Evolutionary conservation across 2,329 filamentous ascomycete genomes (phyloP).

Genomic region (Venturiaceae sp.): DNA sequence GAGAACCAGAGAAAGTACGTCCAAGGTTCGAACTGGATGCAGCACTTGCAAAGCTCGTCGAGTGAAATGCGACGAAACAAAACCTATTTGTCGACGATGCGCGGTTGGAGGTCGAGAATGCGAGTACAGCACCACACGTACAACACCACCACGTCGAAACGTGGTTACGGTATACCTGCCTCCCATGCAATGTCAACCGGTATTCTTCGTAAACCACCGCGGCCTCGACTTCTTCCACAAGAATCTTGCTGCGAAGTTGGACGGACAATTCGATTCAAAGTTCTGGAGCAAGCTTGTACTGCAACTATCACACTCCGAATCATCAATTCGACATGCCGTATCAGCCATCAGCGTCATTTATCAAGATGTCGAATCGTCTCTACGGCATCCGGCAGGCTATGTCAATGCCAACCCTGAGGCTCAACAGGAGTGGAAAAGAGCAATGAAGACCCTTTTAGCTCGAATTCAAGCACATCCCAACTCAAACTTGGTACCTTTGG

Average conservation of each 20-base stretch:
- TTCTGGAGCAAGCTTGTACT: slow-evolving; percentile 3
- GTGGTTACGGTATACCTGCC: slow-evolving; percentile 2
- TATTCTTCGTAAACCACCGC: background rate
- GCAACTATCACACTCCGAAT: background rate
- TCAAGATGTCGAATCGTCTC: background rate
- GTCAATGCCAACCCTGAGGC: background rate
- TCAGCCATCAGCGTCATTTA: background rate
- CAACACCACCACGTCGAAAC: background rate
- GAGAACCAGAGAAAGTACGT: slow-evolving; percentile 1
- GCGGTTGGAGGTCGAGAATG: slow-evolving; percentile 1
- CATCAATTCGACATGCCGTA: background rate
- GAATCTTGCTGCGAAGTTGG: background rate
- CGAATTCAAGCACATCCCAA: background rate
- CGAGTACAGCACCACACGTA: background rate
- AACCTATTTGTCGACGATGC: slow-evolving; percentile 5
- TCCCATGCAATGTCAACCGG: background rate
- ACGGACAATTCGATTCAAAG: background rate
- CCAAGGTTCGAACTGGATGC: slow-evolving; percentile 4
- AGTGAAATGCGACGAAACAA: slow-evolving; percentile 9
- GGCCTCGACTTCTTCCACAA: background rate
- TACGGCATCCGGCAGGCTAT: too few species aligned
- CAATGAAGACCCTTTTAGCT: background rate
- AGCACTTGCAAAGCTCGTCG: slow-evolving; percentile 7
- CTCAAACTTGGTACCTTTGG: slow-evolving; percentile 2
- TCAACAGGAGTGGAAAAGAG: background rate